These are phyloP conservation scores for Malus hybrid DNA, from an alignment of 331 rosid species.

Conservation along the genomic window DNA sequence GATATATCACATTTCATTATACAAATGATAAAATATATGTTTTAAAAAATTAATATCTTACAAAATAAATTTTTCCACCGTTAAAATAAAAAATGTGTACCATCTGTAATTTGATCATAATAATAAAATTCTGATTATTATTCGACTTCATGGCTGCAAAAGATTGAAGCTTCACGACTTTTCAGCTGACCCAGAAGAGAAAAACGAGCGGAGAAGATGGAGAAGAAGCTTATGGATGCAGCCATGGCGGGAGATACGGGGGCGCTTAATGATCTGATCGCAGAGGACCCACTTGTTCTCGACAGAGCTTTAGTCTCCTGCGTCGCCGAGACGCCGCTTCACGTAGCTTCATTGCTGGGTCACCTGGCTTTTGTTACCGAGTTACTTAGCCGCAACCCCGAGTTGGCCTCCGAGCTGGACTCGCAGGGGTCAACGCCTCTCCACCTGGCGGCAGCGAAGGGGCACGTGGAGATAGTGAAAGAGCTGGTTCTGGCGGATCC, in stretches of 20 bases:
- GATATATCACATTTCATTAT: no score
- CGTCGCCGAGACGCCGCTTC: slow-evolving; percentile 13
- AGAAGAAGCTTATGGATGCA: slow-evolving; percentile 17
- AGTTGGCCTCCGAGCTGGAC: slow-evolving; percentile 12
- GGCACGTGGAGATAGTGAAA: slow-evolving; percentile 1
- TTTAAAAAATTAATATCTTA: no score
- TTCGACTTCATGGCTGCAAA: not conserved
- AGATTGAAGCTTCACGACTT: not conserved
- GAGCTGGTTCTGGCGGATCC: slow-evolving; percentile 1
- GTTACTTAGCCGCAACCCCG: slow-evolving; percentile 11
- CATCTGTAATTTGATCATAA: no score
- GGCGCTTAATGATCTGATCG: slow-evolving; percentile 8
- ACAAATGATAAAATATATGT: fast-evolving
- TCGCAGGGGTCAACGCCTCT: slow-evolving; percentile 9
- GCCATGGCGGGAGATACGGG: slow-evolving; percentile 7
- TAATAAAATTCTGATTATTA: not conserved
- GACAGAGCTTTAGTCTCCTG: slow-evolving; percentile 6
- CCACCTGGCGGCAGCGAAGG: slow-evolving; percentile 13
- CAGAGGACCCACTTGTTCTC: slow-evolving; percentile 12
- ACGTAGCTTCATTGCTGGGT: slow-evolving; percentile 10
- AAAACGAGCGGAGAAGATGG: slow-evolving; percentile 3
- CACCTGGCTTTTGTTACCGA: slow-evolving; percentile 2
- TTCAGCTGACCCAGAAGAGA: not conserved
- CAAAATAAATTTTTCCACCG: no score
- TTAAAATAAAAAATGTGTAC: no score